A percentile compares a stretch with the other conserved stretches of the same genome.
Evolutionary conservation across 495 filamentous ascomycete genomes (phyloP).

Genomic region (Penicillium coffeae): DNA sequence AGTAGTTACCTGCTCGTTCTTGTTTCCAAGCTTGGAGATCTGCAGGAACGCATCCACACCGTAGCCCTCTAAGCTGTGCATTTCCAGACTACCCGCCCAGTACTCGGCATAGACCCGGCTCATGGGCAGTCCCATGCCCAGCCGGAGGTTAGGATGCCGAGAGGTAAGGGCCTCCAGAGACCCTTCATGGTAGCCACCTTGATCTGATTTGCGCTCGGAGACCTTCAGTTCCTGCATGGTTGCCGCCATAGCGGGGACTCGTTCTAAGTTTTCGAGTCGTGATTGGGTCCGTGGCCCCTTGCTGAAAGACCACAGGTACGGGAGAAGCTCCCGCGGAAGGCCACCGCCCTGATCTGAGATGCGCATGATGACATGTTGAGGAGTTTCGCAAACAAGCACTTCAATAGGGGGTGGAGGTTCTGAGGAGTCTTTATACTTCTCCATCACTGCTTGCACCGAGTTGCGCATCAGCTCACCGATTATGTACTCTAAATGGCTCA

Average conservation of each 20-base stretch:
- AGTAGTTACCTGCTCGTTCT: constrained; percentile 93
- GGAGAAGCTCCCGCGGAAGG: constrained; percentile 77
- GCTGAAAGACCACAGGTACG: constrained; percentile 92
- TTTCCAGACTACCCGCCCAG: constrained; percentile 89
- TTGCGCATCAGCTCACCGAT: constrained; percentile 93
- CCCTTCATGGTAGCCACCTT: constrained; percentile 44
- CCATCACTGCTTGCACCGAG: constrained; percentile 86
- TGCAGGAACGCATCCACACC: constrained; percentile 97
- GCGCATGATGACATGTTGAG: constrained; percentile 93
- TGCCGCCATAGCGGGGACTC: constrained; percentile 89
- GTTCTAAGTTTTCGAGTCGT: constrained; percentile 73
- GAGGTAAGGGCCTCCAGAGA: constrained; percentile 76
- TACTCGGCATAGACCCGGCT: constrained; percentile 96
- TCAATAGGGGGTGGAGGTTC: constrained; percentile 73
- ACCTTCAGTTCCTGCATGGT: constrained; percentile 82
- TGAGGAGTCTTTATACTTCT: constrained; percentile 49
- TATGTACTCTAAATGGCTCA: constrained; percentile 95
- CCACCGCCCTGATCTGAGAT: constrained; percentile 95
- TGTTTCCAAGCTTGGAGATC: constrained; percentile 96
- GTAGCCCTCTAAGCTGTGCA: constrained; percentile 94
- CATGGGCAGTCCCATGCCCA: constrained; percentile 93
- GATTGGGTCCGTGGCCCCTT: constrained; percentile 75
- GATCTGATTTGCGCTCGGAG: constrained; percentile 23
- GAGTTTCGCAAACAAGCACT: constrained; percentile 89
- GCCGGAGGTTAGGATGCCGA: constrained; percentile 77